Evolutionary conservation across 2,329 filamentous ascomycete genomes (phyloP).

Genomic region (Curvularia spicifera): DNA sequence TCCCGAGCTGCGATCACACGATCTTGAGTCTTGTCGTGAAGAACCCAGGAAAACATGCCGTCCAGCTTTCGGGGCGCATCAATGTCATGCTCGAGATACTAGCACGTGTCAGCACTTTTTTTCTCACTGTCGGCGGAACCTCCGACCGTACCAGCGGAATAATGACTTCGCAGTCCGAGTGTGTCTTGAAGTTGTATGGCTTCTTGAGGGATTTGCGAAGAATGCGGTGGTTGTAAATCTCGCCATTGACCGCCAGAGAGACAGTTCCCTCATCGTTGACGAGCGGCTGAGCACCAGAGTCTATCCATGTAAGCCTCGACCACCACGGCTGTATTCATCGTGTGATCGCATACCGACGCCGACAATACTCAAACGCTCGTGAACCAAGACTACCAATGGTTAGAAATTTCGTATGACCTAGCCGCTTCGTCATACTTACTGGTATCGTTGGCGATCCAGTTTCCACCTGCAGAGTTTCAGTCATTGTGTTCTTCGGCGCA

Average conservation of each 20-base stretch:
- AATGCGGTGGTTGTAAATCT: constrained; percentile 99
- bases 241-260: constrained; percentile 95
- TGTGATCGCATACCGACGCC: constrained; percentile 76
- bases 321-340: constrained; percentile 12
- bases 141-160: constrained; percentile 79
- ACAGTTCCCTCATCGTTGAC: constrained; percentile 89
- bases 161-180: constrained; percentile 98
- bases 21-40: constrained; percentile 95
- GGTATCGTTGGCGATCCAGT: constrained; percentile 85
- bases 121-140: not conserved
- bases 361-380: constrained; percentile 97
- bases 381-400: constrained; percentile 71
- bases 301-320: constrained; percentile 56
- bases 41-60: constrained; percentile 99
- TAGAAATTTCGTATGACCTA: constrained; percentile 21
- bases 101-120: constrained; percentile 26
- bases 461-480: constrained; percentile 71
- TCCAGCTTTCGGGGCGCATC: constrained; percentile 93
- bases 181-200: constrained; percentile 95
- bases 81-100: constrained; percentile 92
- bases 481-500: constrained; percentile 38
- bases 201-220: constrained; percentile 85
- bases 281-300: constrained; percentile 93
- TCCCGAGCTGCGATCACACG: constrained; percentile 92
- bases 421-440: constrained; percentile 61